Evolutionary conservation across 2,329 filamentous ascomycete genomes (phyloP), one percentile per base, ranked within the genome.

Genomic region (Penicillium hesseltinei): DNA sequence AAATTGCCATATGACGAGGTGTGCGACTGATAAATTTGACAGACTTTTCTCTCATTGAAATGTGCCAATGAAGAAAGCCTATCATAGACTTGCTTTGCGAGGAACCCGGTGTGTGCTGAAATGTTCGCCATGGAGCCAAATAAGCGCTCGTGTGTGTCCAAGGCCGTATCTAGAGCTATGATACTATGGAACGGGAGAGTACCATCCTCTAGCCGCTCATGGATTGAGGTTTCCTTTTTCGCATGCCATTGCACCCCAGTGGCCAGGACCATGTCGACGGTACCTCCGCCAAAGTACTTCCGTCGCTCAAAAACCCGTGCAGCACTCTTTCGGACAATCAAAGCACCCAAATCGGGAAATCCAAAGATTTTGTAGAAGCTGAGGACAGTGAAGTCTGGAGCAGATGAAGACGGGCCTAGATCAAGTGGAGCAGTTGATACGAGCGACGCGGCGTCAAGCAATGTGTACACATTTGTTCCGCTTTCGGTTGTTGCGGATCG

Each of bases 341-440:
- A 76, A 1, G 88, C 92, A 2, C 93, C 93, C 2, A 97, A 79
- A 70, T 97, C 91, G 0, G 93, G 93, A 63, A 97, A 97, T 1
- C 94, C 93, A 72, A 97, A 97, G n/a, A 97, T 92, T 73, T 97
- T 99, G 78, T 97, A 95, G 62, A 97, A 86, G 73, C 92, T 97
- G 42, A 97, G 69, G 0, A 91, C 89, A 0, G 85, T 88, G 64
- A 97, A 97, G 71, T 97, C 93, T 1, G 93, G 90, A 0, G 88
- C 86, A 0, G 75, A 70, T 0, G 79, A 76, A 0, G 81, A 65
- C 63, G 89, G 77, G 54, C 84, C 80, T 2, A 97, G 77, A 68
- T 95, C 84, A 7, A 97, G 78, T 1, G 85, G 85, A 5, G 89
- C 85, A 0, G 92, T 96, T 8, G 91, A 87, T 10, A 87, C 88